Base-by-base conservation (phyloP, 495 filamentous ascomycete species). In the Cryomyces minteri region DNA sequence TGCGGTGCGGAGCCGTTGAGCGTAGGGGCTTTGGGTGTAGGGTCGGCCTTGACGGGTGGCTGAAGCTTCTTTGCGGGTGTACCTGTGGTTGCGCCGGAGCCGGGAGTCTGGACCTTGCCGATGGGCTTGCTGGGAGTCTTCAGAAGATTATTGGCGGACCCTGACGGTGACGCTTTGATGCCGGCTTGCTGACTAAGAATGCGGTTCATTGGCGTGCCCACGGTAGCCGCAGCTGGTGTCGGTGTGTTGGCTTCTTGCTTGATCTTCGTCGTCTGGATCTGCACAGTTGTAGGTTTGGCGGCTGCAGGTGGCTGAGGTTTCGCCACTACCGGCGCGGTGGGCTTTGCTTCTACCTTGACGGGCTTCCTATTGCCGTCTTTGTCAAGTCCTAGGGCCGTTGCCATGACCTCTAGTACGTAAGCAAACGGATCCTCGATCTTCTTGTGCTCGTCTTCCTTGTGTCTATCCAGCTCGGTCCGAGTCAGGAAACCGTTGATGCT, bases 391-490 rank as follows among this genome's bases (percentile, higher is more conserved):
- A 73, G 51, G 4, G 57, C 54, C 31, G 51, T 37, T 7, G 67
- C 65, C 9, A 72, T 51, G 30, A 57, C 63, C 12, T 75, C 72
- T 7, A 64, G 36, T 9, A 62, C 55, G 48, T 64, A 80, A 31
- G 63, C 62, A 5, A 66, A n/a, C 0, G 76, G 70, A 45, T 80
- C 61, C 38, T 68, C 62, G 2, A 65, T 58, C 44, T 64, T 67
- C 34, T 66, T 51, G 43, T 80, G 76, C 53, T 72, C 72, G 31
- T 73, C 67, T 30, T 68, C 60, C 12, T 55, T 56, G 51, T 80
- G 76, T 8, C 55, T 54, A 14, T 66, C 61, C 41, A 68, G 58
- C 29, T 67, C 67, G 43, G 74, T 69, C 47, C 74, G 69, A 8
- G 53, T 72, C 31, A 65, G 57, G 47, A 79, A 79, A 2, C 69